Evolutionary conservation across 345 rosid genomes (phyloP), one percentile per base, ranked within the genome.

Genomic region (Sonneratia caseolaris): DNA sequence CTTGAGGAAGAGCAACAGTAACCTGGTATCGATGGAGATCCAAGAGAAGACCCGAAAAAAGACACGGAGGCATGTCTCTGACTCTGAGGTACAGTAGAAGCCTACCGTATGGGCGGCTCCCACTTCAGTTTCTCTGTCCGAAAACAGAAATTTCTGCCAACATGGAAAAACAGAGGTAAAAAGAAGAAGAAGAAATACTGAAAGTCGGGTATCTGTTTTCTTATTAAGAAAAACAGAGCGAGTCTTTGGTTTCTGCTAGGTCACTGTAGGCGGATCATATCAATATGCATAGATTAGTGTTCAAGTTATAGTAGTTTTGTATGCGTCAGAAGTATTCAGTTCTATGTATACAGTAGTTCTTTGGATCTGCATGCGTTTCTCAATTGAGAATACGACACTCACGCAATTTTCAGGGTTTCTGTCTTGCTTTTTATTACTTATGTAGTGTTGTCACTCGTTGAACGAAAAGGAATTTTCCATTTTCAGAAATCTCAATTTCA

Each of bases 21-120:
- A 37, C 77, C 3, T 79, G 53, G 74, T 21, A 71, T 53, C 36
- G 21, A 27, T 14, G 79, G 56, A 49, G 12, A 22, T 57, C 47
- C 40, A 49, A 65, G 37, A 45, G 27, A 35, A 7, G 48, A 65
- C 4, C 24, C 75, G 36, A 36, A 76, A 78, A 53, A 86, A 76
- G 82, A 74, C 77, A 68, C 61, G 75, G 47, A 79, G 81, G 37
- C 80, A 71, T 56, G 74, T 77, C 36, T 78, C 83, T 9, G 87
- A 71, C 48, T 66, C 70, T 38, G 80, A 83, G 38, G 71, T 72
- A 73, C 62, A 56, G 18, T 61, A 79, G 76, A 27, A 35, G 22
- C 36, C 36, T 61, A 1, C 10, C 13, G 10, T 24, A 3, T 36
- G 43, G 42, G 38, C 9, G 32, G 45, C 38, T 36, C 68, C 12